Evolutionary conservation across 106 monocot genomes (phyloP), one percentile per base, ranked within the genome.

Genomic region (Iris macrosiphon): DNA sequence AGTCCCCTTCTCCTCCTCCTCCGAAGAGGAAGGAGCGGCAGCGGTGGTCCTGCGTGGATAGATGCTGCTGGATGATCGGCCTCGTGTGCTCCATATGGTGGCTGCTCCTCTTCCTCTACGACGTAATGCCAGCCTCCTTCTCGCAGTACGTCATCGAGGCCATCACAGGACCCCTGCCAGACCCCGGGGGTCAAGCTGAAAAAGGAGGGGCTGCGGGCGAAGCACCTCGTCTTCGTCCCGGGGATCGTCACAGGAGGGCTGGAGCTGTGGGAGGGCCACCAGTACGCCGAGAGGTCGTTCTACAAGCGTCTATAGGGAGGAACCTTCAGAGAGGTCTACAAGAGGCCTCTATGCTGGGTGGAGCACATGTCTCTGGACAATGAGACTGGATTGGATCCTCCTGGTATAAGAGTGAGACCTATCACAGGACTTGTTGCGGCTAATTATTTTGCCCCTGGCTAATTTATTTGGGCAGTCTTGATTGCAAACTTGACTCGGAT

Each of bases 331-430:
- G 92, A 93, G 35, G 67, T 87, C 15, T 93, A 93, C 35, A 93
- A 80, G 67, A 99, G 98, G 48, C 98, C 98, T 45, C 73, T 81
- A 61, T 99, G 98, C 65, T 99, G 98, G 98, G 80, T 87, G 41
- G 98, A 99, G 30, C 98, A 99, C 60, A 87, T 99, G 98, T 91
- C 87, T 19, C 55, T 99, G 45, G 98, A 99, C 72, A 99, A 99
- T 84, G 98, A 99, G 78, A 91, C 87, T 54, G 98, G 98, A 68
- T 66, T 91, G 63, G 98, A 99, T 70, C 91, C 91, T 51, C 62
- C 83, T 30, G 87, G 87, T 40, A 65, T 99, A 49, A 80, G 91
- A 65, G 73, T 99, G 39, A 80, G 98, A 49, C 83, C 98, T 26
- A 87, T 99, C 3, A 87, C 78, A 21, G 98, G 98, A 31, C 91